A percentile compares a stretch with the other conserved stretches of the same genome.
Conservation (phyloP, 164 flowering plant species). For the Stephania yunnanensis region DNA sequence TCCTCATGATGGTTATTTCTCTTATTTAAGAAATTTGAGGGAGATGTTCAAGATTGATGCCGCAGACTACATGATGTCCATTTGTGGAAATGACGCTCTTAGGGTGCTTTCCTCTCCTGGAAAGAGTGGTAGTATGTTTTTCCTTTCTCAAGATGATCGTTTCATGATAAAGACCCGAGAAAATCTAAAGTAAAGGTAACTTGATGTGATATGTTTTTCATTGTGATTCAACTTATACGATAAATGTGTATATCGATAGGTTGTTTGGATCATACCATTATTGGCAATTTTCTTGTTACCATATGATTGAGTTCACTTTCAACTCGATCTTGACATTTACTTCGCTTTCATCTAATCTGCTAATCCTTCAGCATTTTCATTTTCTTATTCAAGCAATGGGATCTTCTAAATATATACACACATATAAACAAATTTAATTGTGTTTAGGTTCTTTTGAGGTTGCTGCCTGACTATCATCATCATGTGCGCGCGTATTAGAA, state of each 20-base stretch:
- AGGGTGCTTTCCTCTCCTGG: conserved; percentile 99
- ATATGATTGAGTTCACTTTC: neutral
- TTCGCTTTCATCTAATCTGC: neutral
- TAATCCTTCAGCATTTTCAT: neutral
- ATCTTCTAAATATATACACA: neutral
- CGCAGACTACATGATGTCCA: conserved; percentile 98
- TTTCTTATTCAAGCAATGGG: neutral
- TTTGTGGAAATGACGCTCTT: conserved; percentile 96
- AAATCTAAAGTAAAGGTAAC: conserved; percentile 92
- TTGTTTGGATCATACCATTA: too few relatives aligned
- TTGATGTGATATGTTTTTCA: neutral
- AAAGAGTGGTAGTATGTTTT: conserved; percentile 95
- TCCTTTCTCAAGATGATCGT: conserved; percentile 93
- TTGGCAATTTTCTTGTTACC: neutral
- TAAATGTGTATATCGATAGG: too few relatives aligned
- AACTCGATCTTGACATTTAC: neutral
- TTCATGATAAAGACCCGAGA: conserved; percentile 96
- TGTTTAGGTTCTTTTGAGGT: conserved; percentile 79
- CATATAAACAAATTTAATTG: conserved; percentile 16
- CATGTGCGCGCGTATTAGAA: conserved; percentile 85
- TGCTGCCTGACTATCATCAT: conserved; percentile 87
- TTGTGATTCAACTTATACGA: too few relatives aligned
- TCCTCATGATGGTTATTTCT: neutral
- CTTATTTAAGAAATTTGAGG: conserved; percentile 61
- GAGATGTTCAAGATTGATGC: conserved; percentile 98